A percentile compares a stretch with the other conserved stretches of the same genome.
These are phyloP conservation scores for Paspalum notatum DNA, from an alignment of 176 grass and related monocot species.

Conservation along the genomic window DNA sequence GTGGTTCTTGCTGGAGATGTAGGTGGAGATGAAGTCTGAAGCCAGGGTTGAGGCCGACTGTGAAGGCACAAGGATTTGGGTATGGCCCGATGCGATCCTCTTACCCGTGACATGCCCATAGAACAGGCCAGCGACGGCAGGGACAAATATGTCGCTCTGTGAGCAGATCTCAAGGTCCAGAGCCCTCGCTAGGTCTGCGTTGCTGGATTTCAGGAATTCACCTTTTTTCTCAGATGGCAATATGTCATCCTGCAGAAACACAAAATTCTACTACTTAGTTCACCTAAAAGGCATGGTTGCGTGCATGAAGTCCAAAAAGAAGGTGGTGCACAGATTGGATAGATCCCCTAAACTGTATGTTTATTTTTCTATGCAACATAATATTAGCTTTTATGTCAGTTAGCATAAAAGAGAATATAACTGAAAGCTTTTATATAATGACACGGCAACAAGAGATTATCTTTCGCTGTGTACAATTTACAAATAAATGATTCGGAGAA, in stretches of 20 bases:
- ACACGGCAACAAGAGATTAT: neutral
- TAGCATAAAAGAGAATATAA: neutral
- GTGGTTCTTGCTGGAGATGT: conserved; percentile 69
- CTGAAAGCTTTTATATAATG: neutral
- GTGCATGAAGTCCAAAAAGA: neutral
- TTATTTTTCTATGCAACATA: neutral
- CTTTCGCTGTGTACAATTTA: neutral
- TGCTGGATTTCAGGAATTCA: conserved; percentile 60
- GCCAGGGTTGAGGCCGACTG: conserved; percentile 23
- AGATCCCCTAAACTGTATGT: neutral
- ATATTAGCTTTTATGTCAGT: neutral
- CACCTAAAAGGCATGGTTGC: neutral
- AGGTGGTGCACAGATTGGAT: conserved; percentile 2
- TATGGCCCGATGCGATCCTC: conserved; percentile 70
- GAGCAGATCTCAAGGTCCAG: conserved; percentile 88
- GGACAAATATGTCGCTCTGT: conserved; percentile 68
- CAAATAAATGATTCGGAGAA: neutral
- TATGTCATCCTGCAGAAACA: conserved; percentile 71
- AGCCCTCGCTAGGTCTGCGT: conserved; percentile 67
- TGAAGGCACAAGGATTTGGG: conserved; percentile 67
- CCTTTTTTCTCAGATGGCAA: conserved; percentile 76
- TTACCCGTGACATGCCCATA: conserved; percentile 80
- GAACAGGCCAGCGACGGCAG: conserved; percentile 75
- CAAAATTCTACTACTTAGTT: neutral
- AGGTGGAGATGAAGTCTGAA: conserved; percentile 69